Percentiles rank a stretch among this genome's conserved stretches.
Conservation (phyloP, 768 basidiomycete genomes). For the Gelatoporia subvermispora region DNA sequence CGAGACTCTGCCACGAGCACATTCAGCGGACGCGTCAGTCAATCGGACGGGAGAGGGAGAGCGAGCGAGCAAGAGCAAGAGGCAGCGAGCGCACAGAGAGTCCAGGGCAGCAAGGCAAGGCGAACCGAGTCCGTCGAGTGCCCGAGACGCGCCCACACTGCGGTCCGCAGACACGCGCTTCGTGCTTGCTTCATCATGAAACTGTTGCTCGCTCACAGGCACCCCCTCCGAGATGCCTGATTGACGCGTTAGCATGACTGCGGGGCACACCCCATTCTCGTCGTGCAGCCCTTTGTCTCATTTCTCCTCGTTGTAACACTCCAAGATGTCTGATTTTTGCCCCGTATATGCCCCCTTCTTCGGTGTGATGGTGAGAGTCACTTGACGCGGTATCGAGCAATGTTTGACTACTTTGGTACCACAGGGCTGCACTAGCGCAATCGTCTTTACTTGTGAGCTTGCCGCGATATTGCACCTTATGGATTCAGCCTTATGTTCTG, state of each 20-base stretch:
- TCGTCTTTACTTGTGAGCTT: slow-evolving; percentile 92
- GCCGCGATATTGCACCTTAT: neutral
- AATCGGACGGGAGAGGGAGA: no score
- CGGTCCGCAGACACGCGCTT: no score
- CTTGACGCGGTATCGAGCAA: slow-evolving; percentile 1
- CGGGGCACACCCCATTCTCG: neutral
- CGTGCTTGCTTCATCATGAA: no score
- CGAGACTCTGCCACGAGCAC: no score
- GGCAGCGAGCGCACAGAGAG: no score
- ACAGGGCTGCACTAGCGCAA: slow-evolving; percentile 93
- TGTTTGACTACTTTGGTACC: slow-evolving; percentile 7
- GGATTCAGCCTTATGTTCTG: neutral
- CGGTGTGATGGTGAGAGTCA: slow-evolving; percentile 76
- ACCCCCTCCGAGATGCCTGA: no score
- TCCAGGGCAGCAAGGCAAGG: no score
- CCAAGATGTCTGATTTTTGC: slow-evolving; percentile 70
- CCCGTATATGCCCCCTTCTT: slow-evolving; percentile 98
- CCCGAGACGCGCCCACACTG: no score
- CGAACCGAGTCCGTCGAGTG: no score
- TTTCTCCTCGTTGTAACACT: neutral
- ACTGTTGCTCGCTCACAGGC: no score
- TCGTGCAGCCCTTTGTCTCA: neutral
- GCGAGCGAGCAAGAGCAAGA: no score
- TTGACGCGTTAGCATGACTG: neutral
- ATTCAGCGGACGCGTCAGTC: no score